A percentile compares a stretch with the other conserved stretches of the same genome.
Conservation (phyloP, 352 stramenopile genomes). For the Phytophthora pistaciae region DNA sequence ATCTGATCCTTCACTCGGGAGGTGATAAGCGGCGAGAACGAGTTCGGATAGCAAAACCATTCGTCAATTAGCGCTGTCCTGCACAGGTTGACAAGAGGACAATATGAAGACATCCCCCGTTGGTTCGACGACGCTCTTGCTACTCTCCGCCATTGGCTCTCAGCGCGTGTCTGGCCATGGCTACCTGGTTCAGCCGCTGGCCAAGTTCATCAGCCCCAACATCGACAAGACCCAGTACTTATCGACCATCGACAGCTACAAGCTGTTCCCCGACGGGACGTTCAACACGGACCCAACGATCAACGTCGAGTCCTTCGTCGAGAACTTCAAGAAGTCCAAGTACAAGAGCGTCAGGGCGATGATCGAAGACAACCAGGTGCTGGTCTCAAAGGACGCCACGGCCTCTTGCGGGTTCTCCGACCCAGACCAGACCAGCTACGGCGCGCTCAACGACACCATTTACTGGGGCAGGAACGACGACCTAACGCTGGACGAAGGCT, state of each 20-base stretch:
- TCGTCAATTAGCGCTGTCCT: conserved; percentile 11
- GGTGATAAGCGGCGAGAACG: not conserved
- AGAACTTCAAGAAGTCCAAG: conserved; percentile 48
- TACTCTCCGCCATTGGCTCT: conserved; percentile 15
- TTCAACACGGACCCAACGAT: conserved; percentile 40
- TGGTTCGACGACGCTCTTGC: conserved; percentile 17
- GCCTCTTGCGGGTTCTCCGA: conserved; percentile 52
- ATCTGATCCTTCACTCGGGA: conserved; percentile 1
- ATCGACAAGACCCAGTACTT: conserved; percentile 55
- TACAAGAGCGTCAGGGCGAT: conserved; percentile 51
- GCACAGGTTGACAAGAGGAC: conserved; percentile 4
- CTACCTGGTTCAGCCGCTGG: conserved; percentile 47
- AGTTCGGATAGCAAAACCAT: conserved; percentile 3
- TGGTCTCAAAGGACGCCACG: conserved; percentile 34
- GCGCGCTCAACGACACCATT: conserved; percentile 43
- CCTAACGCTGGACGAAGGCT: conserved; percentile 38
- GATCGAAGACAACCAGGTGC: conserved; percentile 45
- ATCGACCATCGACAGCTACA: conserved; percentile 49
- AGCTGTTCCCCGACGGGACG: conserved; percentile 40
- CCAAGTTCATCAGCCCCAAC: conserved; percentile 43
- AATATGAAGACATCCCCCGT: conserved; percentile 16
- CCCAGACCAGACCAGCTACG: conserved; percentile 42
- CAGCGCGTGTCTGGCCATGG: conserved; percentile 40
- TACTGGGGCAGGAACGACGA: conserved; percentile 50
- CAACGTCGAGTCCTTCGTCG: conserved; percentile 50